A percentile compares a stretch with the other conserved stretches of the same genome.
These are phyloP conservation scores for Jasminum sambac DNA, from an alignment of 257 asterid species.

Conservation along the genomic window DNA sequence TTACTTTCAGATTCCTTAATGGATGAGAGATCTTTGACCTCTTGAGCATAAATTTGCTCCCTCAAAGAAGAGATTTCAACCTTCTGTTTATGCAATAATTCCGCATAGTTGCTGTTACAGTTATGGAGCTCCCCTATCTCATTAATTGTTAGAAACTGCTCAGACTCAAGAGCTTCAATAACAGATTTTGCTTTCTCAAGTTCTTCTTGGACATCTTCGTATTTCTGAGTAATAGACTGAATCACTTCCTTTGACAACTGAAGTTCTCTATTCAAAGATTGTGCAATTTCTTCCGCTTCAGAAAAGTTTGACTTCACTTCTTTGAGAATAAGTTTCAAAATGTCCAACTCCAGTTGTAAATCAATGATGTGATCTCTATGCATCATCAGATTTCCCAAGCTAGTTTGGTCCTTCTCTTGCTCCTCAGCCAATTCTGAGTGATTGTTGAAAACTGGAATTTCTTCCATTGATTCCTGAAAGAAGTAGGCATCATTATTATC, in stretches of 20 bases:
- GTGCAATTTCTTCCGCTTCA: conserved; percentile 54
- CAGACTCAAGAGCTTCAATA: conserved; percentile 90
- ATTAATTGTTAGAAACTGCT: conserved; percentile 59
- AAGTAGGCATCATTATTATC: conserved; percentile 22
- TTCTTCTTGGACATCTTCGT: conserved; percentile 55
- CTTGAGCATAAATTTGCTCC: conserved; percentile 39
- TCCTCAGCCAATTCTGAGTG: conserved; percentile 30
- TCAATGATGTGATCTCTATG: conserved; percentile 57
- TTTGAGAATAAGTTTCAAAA: conserved; percentile 69
- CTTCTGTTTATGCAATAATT: conserved; percentile 52
- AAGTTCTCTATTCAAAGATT: conserved; percentile 52
- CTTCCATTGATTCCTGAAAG: conserved; percentile 73
- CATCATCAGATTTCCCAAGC: conserved; percentile 28
- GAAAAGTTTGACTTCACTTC: conserved; percentile 65
- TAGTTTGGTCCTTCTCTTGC: conserved; percentile 37
- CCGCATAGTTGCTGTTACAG: conserved; percentile 42
- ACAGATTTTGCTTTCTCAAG: conserved; percentile 57
- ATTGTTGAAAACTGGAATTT: conserved; percentile 45
- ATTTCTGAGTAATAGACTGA: conserved; percentile 45
- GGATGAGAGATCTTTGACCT: conserved; percentile 43
- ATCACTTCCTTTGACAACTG: conserved; percentile 55
- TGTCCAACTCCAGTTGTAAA: conserved; percentile 89
- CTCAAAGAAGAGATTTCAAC: conserved; percentile 58
- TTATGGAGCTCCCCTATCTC: conserved; percentile 75
- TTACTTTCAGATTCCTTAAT: conserved; percentile 35